A percentile compares a stretch with the other conserved stretches of the same genome.
Conservation (phyloP, 2,329 filamentous ascomycete genomes). For the Diplodia scrobiculata region DNA sequence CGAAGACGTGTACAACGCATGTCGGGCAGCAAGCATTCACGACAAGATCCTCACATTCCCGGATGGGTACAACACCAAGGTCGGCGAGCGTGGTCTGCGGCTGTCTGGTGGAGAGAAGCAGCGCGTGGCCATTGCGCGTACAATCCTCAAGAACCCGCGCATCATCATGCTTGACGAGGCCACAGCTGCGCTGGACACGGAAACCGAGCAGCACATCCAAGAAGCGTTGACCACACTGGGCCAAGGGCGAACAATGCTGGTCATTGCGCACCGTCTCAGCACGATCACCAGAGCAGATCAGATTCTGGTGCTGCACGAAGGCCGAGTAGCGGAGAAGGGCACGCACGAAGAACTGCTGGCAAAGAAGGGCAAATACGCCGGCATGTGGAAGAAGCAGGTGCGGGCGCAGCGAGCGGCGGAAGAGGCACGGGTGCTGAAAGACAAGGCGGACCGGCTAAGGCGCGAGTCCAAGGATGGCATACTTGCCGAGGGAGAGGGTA, state of each 20-base stretch:
- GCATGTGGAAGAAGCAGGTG: constrained; percentile 58
- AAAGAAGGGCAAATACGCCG: constrained; percentile 50
- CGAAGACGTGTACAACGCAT: constrained; percentile 79
- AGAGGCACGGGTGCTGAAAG: constrained; percentile 53
- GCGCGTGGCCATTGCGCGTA: constrained; percentile 87
- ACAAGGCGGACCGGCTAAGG: constrained; percentile 54
- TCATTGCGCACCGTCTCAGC: constrained; percentile 76
- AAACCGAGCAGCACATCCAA: constrained; percentile 92
- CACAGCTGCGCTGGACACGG: constrained; percentile 85
- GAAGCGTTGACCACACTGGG: constrained; percentile 79
- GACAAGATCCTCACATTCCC: constrained; percentile 89
- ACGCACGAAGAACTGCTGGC: constrained; percentile 56
- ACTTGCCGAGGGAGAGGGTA: constrained; percentile 46
- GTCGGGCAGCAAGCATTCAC: constrained; percentile 84
- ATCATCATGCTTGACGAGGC: constrained; percentile 94
- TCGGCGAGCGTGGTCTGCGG: constrained; percentile 84
- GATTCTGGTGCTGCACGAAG: constrained; percentile 58
- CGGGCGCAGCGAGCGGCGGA: constrained; percentile 54
- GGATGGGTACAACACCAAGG: constrained; percentile 84
- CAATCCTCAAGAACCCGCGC: constrained; percentile 85
- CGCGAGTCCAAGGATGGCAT: constrained; percentile 52
- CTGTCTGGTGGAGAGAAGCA: constrained; percentile 92
- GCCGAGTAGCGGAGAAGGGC: constrained; percentile 55
- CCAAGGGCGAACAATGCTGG: constrained; percentile 84
- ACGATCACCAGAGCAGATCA: constrained; percentile 60